Conservation (phyloP, 2,329 filamentous ascomycete species). For the Ilyonectria sp. region DNA sequence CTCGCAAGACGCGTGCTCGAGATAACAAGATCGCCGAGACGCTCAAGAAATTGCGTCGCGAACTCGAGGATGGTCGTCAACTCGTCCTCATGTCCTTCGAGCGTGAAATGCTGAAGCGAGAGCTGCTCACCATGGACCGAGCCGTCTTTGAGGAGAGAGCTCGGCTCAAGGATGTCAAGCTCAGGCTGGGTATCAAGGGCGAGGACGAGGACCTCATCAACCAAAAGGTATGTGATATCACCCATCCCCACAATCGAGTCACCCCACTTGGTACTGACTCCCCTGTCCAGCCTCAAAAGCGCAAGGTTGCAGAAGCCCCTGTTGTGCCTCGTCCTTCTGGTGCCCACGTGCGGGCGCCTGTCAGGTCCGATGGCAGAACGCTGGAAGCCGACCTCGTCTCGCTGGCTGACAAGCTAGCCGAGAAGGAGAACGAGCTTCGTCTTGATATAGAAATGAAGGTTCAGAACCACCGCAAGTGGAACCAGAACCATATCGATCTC, state of each 20-base stretch:
- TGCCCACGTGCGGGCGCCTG: conserved; percentile 78
- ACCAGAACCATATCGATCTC: conserved; percentile 88
- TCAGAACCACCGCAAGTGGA: conserved; percentile 92
- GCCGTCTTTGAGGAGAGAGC: conserved; percentile 87
- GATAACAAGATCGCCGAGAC: conserved; percentile 97
- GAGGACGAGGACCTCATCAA: conserved; percentile 96
- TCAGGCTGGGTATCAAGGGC: conserved; percentile 88
- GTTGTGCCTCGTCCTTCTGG: conserved; percentile 73
- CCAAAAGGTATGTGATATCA: conserved; percentile 79
- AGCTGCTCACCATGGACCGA: conserved; percentile 82
- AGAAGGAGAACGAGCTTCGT: conserved; percentile 86
- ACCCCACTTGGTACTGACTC: conserved; percentile 54
- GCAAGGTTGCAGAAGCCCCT: conserved; percentile 74
- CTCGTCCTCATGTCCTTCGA: conserved; percentile 84
- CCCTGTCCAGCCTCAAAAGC: conserved; percentile 75
- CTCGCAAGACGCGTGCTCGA: conserved; percentile 92
- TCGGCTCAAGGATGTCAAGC: conserved; percentile 89
- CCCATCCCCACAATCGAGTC: conserved; percentile 50
- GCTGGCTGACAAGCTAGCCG: conserved; percentile 82
- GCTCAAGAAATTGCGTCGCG: conserved; percentile 89
- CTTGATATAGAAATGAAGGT: conserved; percentile 89
- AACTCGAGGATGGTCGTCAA: conserved; percentile 90
- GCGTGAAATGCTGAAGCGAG: conserved; percentile 84
- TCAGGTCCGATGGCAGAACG: conserved; percentile 77
- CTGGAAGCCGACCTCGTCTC: conserved; percentile 85